Evolutionary conservation across 441 rosid genomes (phyloP).

Genomic region (Omphalea diandra): DNA sequence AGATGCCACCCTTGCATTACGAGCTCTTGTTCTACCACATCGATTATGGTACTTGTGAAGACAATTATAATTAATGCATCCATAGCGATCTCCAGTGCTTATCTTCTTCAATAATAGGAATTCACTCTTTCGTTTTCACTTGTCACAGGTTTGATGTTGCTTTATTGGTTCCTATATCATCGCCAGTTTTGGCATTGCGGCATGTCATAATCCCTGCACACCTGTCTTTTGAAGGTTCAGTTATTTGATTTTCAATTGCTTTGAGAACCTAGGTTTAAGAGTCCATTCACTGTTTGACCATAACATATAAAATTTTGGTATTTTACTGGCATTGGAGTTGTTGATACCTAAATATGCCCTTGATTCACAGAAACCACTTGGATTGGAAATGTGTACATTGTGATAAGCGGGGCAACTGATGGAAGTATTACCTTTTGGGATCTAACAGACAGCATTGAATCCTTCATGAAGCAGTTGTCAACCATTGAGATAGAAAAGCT

Average conservation of each 20-base stretch:
- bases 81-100: background rate
- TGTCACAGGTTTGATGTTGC: conserved; percentile 93
- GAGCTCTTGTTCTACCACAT: conserved; percentile 84
- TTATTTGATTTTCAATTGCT: conserved; percentile 4
- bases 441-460: conserved; percentile 60
- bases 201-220: conserved; percentile 55
- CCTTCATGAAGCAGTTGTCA: conserved; percentile 62
- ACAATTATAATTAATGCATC: conserved; percentile 14
- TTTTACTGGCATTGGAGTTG: conserved; percentile 9
- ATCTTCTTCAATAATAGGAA: background rate
- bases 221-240: conserved; percentile 51
- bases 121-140: conserved; percentile 17
- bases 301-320: background rate
- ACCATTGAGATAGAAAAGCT: conserved; percentile 51
- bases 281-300: background rate
- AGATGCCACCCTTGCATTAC: conserved; percentile 80
- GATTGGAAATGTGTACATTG: conserved; percentile 52
- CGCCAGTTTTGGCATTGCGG: conserved; percentile 83
- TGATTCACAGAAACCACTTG: conserved; percentile 41
- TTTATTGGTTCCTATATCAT: conserved; percentile 55
- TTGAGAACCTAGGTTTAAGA: conserved; percentile 11
- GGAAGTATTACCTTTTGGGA: conserved; percentile 96
- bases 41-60: conserved; percentile 72
- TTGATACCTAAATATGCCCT: conserved; percentile 12
- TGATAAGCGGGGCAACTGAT: conserved; percentile 91